Conservation (phyloP, 306 rosid genomes). For the Cyamopsis tetragonoloba region DNA sequence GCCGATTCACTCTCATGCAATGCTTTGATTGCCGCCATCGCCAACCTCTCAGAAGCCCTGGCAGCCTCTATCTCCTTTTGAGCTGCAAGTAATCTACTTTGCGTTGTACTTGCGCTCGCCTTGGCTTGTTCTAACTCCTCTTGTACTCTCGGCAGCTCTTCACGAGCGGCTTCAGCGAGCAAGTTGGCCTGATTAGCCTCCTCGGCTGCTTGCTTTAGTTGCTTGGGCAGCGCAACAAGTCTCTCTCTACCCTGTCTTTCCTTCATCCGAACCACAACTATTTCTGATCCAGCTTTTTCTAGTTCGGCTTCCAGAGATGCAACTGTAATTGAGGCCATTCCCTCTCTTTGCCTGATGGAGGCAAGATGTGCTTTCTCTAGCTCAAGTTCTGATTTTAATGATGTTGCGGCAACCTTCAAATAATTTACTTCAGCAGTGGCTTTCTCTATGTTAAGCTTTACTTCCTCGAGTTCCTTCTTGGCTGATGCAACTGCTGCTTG, state of each 20-base stretch:
- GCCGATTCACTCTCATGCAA: slow-evolving; percentile 79
- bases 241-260: slow-evolving; percentile 75
- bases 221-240: slow-evolving; percentile 57
- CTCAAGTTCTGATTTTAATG: slow-evolving; percentile 69
- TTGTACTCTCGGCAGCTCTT: slow-evolving; percentile 59
- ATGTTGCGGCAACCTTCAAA: slow-evolving; percentile 69
- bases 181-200: slow-evolving; percentile 73
- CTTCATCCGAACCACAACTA: slow-evolving; percentile 55
- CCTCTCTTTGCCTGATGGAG: slow-evolving; percentile 71
- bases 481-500: slow-evolving; percentile 81
- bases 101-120: slow-evolving; percentile 77
- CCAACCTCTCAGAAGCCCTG: slow-evolving; percentile 79
- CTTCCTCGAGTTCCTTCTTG: slow-evolving; percentile 74
- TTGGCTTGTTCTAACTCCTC: slow-evolving; percentile 85
- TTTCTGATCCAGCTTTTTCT: slow-evolving; percentile 60
- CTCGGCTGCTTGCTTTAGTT: slow-evolving; percentile 65
- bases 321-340: slow-evolving; percentile 88
- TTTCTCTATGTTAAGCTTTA: slow-evolving; percentile 75
- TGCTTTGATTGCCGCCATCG: slow-evolving; percentile 74
- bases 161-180: slow-evolving; percentile 50
- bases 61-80: slow-evolving; percentile 91
- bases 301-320: slow-evolving; percentile 88
- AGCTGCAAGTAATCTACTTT: slow-evolving; percentile 77
- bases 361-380: slow-evolving; percentile 62
- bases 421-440: slow-evolving; percentile 58